phyloP scores from a whole-genome alignment of 352 stramenopile species.

The Chrysophaeum taylorii region DNA sequence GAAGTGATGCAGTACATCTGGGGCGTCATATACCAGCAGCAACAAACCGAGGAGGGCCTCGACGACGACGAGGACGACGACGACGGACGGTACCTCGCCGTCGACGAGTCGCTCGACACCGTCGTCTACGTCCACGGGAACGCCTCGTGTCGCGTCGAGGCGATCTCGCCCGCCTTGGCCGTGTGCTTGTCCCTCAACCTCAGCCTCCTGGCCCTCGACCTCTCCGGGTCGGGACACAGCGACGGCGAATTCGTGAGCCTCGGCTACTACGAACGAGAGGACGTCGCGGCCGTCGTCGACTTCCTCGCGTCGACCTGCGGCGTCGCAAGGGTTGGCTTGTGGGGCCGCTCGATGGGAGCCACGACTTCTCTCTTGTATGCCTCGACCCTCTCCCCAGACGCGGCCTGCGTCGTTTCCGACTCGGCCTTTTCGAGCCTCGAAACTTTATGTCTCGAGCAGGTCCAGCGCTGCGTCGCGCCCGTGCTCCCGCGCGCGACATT shows the following conservation, averaged over 20 bases:
- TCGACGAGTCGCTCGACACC: too few relatives aligned
- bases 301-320: neutral
- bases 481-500: neutral
- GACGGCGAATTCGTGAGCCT: constrained; percentile 26
- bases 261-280: neutral
- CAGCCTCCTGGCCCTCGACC: neutral
- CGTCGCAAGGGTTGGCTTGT: neutral
- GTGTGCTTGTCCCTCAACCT: constrained; percentile 45
- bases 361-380: neutral
- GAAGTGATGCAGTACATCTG: too few relatives aligned
- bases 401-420: neutral
- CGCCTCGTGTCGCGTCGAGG: constrained; percentile 26
- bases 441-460: neutral
- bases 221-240: neutral
- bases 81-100: too few relatives aligned
- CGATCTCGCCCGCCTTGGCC: neutral
- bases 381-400: constrained; percentile 38
- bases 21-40: too few relatives aligned
- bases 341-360: constrained; percentile 10
- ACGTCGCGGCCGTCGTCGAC: neutral
- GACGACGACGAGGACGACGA: too few relatives aligned
- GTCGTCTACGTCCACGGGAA: constrained; percentile 19
- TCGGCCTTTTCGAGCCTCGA: neutral
- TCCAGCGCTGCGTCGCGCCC: neutral
- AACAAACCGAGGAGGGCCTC: too few relatives aligned